Evolutionary conservation across 2,329 filamentous ascomycete genomes (phyloP).

Genomic region (Acarospora socialis): DNA sequence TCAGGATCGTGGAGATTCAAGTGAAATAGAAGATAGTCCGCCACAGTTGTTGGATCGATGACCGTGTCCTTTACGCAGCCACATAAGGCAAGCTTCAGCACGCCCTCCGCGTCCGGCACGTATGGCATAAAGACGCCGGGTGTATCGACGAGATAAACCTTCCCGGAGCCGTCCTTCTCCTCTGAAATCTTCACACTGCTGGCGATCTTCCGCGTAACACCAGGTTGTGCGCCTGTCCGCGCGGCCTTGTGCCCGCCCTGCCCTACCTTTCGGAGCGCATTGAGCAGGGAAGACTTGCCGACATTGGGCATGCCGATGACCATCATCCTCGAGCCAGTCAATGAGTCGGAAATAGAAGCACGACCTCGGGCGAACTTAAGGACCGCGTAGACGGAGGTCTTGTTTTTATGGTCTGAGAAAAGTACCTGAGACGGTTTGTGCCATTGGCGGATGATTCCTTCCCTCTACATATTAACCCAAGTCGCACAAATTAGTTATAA

Average conservation of each 20-base stretch:
- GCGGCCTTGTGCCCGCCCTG: slow-evolving; percentile 57
- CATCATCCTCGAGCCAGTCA: slow-evolving; percentile 74
- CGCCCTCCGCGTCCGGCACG: slow-evolving; percentile 66
- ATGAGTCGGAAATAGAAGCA: slow-evolving; percentile 37
- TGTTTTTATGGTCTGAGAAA: slow-evolving; percentile 38
- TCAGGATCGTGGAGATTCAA: slow-evolving; percentile 54
- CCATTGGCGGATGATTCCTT: slow-evolving; percentile 40
- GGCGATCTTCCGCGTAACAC: slow-evolving; percentile 73
- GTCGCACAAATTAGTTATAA: slow-evolving; percentile 14
- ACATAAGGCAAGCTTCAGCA: slow-evolving; percentile 89
- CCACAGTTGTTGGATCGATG: slow-evolving; percentile 61
- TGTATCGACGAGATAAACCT: slow-evolving; percentile 78
- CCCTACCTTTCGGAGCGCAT: slow-evolving; percentile 60
- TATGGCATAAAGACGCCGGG: slow-evolving; percentile 94
- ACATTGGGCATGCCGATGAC: slow-evolving; percentile 97
- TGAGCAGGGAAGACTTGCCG: slow-evolving; percentile 89
- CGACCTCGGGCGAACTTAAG: slow-evolving; percentile 38
- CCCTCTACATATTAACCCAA: slow-evolving; percentile 27
- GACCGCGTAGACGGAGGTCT: slow-evolving; percentile 31
- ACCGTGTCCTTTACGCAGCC: slow-evolving; percentile 84
- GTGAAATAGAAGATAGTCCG: slow-evolving; percentile 79
- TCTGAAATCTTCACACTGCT: slow-evolving; percentile 70
- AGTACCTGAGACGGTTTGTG: slow-evolving; percentile 37
- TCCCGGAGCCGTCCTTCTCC: slow-evolving; percentile 38
- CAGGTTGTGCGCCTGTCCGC: slow-evolving; percentile 71